phyloP scores from a whole-genome alignment of 495 filamentous ascomycete species.

The Clohesyomyces aquaticus region DNA sequence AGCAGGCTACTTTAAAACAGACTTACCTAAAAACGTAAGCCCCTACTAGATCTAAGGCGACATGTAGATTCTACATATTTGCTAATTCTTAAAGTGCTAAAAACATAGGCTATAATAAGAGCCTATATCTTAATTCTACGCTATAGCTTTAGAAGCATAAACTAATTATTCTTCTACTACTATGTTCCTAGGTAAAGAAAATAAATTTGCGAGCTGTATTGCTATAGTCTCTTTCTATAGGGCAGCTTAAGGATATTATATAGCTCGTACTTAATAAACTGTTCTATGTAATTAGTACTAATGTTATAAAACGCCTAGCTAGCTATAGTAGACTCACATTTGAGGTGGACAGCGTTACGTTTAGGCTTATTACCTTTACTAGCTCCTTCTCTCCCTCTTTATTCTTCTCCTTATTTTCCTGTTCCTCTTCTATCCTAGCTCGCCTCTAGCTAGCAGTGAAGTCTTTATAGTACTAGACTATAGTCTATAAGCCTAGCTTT shows the following conservation, averaged over 20 bases:
- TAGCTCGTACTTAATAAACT: slow-evolving; percentile 28
- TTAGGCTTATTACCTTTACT: slow-evolving; percentile 19
- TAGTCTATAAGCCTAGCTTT: slow-evolving; percentile 15
- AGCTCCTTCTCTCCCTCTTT: slow-evolving; percentile 16
- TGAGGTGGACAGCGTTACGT: slow-evolving; percentile 27
- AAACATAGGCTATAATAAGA: slow-evolving; percentile 19
- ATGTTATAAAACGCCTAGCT: slow-evolving; percentile 22
- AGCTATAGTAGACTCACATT: slow-evolving; percentile 23
- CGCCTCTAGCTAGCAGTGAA: slow-evolving; percentile 17
- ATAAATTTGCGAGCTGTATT: slow-evolving; percentile 24
- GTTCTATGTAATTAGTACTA: slow-evolving; percentile 23
- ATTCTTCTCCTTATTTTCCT: slow-evolving; percentile 19
- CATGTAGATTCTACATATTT: slow-evolving; percentile 26
- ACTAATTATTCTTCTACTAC: slow-evolving; percentile 23
- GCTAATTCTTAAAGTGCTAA: slow-evolving; percentile 25
- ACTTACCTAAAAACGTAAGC: slow-evolving; percentile 28
- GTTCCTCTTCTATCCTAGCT: slow-evolving; percentile 24
- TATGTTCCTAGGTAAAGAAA: slow-evolving; percentile 25
- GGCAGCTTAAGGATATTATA: slow-evolving; percentile 22
- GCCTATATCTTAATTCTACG: slow-evolving; percentile 22
- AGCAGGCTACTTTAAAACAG: slow-evolving; percentile 18
- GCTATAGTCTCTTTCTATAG: slow-evolving; percentile 17
- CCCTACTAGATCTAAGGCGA: slow-evolving; percentile 22
- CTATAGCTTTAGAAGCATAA: slow-evolving; percentile 17
- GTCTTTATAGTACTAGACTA: slow-evolving; percentile 26